Evolutionary conservation across 2,329 filamentous ascomycete genomes (phyloP).

Genomic region (Cladosporium cucumerinum): DNA sequence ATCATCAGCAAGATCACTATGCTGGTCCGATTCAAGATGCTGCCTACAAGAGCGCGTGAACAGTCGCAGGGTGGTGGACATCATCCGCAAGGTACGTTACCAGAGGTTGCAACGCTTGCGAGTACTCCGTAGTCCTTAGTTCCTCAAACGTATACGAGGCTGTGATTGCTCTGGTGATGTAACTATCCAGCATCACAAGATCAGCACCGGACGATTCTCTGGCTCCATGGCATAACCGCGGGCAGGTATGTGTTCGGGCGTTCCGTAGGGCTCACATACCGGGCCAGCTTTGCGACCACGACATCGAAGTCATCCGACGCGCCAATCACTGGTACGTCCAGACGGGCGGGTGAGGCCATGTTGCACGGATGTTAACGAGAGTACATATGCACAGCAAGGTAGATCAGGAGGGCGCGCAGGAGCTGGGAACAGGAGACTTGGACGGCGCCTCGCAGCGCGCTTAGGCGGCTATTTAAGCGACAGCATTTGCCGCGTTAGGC

Average conservation of each 20-base stretch:
- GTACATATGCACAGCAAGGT: slow-evolving; percentile 1
- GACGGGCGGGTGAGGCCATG: not conserved
- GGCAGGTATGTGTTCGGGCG: not conserved
- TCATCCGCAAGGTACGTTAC: slow-evolving; percentile 62
- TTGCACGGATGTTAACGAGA: not conserved
- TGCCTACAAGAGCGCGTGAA: slow-evolving; percentile 66
- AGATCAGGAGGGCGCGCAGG: slow-evolving; percentile 1
- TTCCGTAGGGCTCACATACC: not conserved
- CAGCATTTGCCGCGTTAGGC: not conserved
- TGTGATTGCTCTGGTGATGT: slow-evolving; percentile 60
- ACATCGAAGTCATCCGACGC: slow-evolving; percentile 4
- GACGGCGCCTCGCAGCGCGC: not conserved
- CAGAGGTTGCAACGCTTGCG: slow-evolving; percentile 55
- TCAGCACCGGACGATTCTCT: slow-evolving; percentile 1
- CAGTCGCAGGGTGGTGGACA: slow-evolving; percentile 66
- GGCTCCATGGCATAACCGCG: not conserved
- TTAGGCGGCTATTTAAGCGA: not conserved
- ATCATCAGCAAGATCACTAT: slow-evolving; percentile 2
- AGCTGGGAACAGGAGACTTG: not conserved
- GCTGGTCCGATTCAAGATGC: not conserved
- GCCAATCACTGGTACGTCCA: slow-evolving; percentile 2
- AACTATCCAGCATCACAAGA: slow-evolving; percentile 42
- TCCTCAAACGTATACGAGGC: slow-evolving; percentile 71
- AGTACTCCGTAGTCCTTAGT: slow-evolving; percentile 63
- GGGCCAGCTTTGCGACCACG: slow-evolving; percentile 2